phyloP scores from a whole-genome alignment of 257 asterid species.

The Paraleonurus japonicus region DNA sequence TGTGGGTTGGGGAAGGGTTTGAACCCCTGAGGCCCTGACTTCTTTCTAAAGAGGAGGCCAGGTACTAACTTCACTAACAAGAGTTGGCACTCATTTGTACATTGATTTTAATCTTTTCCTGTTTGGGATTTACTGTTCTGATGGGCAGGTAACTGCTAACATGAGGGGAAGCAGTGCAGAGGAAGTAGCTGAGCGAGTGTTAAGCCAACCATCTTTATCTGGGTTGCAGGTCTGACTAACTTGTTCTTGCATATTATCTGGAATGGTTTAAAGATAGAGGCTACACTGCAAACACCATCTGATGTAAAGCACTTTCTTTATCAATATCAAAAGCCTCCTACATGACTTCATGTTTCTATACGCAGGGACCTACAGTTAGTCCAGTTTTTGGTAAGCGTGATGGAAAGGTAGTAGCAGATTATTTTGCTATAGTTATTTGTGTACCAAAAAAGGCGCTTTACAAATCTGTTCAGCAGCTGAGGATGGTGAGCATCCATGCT shows the following conservation, averaged over 20 bases:
- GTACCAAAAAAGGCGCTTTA: constrained; percentile 89
- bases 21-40: background rate
- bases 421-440: constrained; percentile 86
- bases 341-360: constrained; percentile 15
- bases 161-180: constrained; percentile 93
- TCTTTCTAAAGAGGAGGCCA: background rate
- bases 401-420: constrained; percentile 58
- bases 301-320: background rate
- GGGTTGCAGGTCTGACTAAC: constrained; percentile 79
- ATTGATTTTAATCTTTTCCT: background rate
- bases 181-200: constrained; percentile 87
- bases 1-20: background rate
- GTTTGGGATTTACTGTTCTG: constrained; percentile 22
- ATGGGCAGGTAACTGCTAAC: constrained; percentile 80
- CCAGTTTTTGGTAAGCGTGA: constrained; percentile 75
- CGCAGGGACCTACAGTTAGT: constrained; percentile 94
- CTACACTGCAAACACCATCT: background rate
- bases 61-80: background rate
- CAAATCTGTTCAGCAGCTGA: constrained; percentile 87
- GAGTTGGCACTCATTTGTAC: background rate
- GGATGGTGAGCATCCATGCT: constrained; percentile 63
- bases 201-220: constrained; percentile 76
- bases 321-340: background rate
- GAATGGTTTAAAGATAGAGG: background rate
- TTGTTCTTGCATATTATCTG: constrained; percentile 10